Conservation (phyloP, 139 green algal species). For the Nannochloris sp. region DNA sequence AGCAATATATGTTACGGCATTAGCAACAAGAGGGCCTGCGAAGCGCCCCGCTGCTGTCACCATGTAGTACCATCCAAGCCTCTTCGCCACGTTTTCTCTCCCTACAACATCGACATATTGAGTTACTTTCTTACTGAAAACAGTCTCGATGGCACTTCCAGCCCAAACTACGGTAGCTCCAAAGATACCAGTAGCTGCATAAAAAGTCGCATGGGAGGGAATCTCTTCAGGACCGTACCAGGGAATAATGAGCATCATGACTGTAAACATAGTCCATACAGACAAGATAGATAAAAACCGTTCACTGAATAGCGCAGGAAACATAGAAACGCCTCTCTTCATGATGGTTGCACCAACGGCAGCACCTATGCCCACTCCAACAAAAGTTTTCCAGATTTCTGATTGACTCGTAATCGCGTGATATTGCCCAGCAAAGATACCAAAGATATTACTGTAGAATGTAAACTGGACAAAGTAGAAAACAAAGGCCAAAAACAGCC, state of each 20-base stretch:
- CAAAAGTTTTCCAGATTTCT: slow-evolving; percentile 8
- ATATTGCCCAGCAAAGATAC: slow-evolving; percentile 27
- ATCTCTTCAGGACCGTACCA: neutral
- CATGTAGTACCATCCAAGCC: slow-evolving; percentile 14
- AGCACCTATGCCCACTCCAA: slow-evolving; percentile 11
- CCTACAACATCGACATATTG: slow-evolving; percentile 24
- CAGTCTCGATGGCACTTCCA: slow-evolving; percentile 12
- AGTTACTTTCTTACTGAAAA: slow-evolving; percentile 28
- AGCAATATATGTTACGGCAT: slow-evolving; percentile 13
- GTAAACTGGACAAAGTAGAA: neutral
- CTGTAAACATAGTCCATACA: slow-evolving; percentile 2
- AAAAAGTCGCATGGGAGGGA: neutral
- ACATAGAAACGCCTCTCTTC: neutral
- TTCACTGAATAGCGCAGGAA: slow-evolving; percentile 9
- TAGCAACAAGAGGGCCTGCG: slow-evolving; percentile 17
- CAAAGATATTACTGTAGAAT: slow-evolving; percentile 23
- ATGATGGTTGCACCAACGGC: neutral
- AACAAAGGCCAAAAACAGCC: slow-evolving; percentile 5
- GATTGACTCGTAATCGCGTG: slow-evolving; percentile 8
- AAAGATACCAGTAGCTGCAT: slow-evolving; percentile 1
- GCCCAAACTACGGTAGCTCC: neutral
- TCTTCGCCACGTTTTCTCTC: slow-evolving; percentile 7
- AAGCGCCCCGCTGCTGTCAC: slow-evolving; percentile 5
- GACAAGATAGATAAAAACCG: slow-evolving; percentile 3
- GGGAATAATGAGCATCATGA: slow-evolving; percentile 23